Percentiles rank a stretch among this genome's conserved stretches.
These are phyloP conservation scores for Penicillium lividum DNA, from an alignment of 495 filamentous ascomycete species.

Conservation along the genomic window DNA sequence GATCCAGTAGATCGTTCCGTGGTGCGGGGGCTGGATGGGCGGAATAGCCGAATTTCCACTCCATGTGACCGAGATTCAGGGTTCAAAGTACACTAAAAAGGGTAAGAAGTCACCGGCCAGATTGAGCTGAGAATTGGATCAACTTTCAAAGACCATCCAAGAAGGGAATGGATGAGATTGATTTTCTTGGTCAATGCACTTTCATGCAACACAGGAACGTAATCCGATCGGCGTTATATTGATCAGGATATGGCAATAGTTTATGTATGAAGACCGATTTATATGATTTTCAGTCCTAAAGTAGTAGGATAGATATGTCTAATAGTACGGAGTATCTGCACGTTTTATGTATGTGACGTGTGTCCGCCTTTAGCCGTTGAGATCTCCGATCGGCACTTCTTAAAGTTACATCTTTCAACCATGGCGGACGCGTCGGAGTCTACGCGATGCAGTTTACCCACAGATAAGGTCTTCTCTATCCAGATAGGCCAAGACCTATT, in stretches of 20 bases:
- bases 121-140: no score
- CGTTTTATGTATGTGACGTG: neutral
- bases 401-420: conserved; percentile 1
- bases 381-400: conserved; percentile 1
- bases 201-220: neutral
- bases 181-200: neutral
- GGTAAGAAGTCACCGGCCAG: conserved; percentile 10
- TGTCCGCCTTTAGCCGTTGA: neutral
- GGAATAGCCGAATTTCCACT: conserved; percentile 20
- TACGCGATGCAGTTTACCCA: conserved; percentile 42
- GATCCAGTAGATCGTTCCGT: neutral
- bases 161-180: no score
- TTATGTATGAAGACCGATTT: no score
- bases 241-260: no score
- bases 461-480: conserved; percentile 81
- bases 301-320: neutral
- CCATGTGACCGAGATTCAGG: conserved; percentile 25
- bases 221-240: neutral
- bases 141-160: no score
- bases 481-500: conserved; percentile 93
- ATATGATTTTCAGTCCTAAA: neutral
- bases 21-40: neutral
- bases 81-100: neutral
- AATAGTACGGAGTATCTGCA: neutral
- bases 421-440: conserved; percentile 4